These are phyloP conservation scores for Neonectria sp. DNA, from an alignment of 2,329 filamentous ascomycete genomes.

Conservation along the genomic window DNA sequence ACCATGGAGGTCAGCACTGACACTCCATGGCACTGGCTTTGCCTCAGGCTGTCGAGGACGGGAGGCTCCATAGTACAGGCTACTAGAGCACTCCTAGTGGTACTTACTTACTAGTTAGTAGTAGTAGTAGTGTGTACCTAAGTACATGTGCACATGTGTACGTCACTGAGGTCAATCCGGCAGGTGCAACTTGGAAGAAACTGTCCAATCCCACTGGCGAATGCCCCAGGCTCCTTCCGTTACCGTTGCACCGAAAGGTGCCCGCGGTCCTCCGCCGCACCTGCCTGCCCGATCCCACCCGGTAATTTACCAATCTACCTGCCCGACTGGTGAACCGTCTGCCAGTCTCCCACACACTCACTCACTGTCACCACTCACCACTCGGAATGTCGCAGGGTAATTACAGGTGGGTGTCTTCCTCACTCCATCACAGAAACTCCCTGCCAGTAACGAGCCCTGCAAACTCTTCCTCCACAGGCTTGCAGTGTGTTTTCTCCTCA, in stretches of 20 bases:
- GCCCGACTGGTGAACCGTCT: neutral
- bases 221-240: conserved; percentile 10
- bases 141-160: neutral
- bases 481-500: conserved; percentile 14
- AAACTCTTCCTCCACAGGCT: neutral
- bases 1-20: conserved; percentile 8
- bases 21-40: conserved; percentile 1
- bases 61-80: too few species aligned
- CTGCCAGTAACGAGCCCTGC: neutral
- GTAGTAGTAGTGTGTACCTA: too few species aligned
- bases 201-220: conserved; percentile 2
- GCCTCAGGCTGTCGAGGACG: too few species aligned
- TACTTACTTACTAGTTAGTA: too few species aligned
- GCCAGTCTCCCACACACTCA: too few species aligned
- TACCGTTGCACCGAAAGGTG: conserved; percentile 21
- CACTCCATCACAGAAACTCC: conserved; percentile 16
- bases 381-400: conserved; percentile 2
- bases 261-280: conserved; percentile 2
- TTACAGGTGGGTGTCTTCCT: conserved; percentile 19
- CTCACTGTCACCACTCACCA: neutral
- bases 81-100: too few species aligned
- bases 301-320: conserved; percentile 4
- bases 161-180: conserved; percentile 13
- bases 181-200: conserved; percentile 17
- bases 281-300: conserved; percentile 24